Conservation (phyloP, 306 rosid genomes). For the Luffa acutangula region DNA sequence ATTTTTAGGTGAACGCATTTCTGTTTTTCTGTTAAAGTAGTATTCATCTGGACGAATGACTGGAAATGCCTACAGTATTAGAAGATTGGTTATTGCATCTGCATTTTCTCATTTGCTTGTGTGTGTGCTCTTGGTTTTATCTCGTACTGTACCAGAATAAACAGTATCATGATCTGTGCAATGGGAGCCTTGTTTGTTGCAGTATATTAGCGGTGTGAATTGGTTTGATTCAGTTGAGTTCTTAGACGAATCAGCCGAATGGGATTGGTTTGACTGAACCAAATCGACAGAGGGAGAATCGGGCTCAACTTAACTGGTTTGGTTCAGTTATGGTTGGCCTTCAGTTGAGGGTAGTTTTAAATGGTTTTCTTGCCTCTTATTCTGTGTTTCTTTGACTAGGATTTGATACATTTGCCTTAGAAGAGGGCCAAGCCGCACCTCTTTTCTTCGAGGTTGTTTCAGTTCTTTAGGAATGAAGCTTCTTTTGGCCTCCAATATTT, state of each 20-base stretch:
- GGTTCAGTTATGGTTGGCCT: not conserved
- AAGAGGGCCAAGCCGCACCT: no score
- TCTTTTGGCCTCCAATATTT: no score
- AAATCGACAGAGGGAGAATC: not conserved
- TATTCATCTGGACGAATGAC: not conserved
- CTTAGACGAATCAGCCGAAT: not conserved
- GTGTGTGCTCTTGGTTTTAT: not conserved
- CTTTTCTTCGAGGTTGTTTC: no score
- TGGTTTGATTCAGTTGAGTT: not conserved
- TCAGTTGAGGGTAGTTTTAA: no score
- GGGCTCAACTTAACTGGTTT: not conserved
- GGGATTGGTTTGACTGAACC: not conserved
- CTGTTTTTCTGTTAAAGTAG: not conserved
- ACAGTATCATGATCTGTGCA: not conserved
- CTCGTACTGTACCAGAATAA: not conserved
- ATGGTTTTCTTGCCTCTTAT: no score
- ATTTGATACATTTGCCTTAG: no score
- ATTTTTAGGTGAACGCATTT: not conserved
- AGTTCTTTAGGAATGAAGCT: no score
- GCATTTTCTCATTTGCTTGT: not conserved
- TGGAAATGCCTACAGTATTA: not conserved
- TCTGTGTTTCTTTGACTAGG: no score
- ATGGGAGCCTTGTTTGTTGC: not conserved
- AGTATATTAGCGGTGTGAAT: not conserved
- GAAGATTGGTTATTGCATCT: not conserved